Evolutionary conservation across 208 protist genomes (phyloP), one percentile per base, ranked within the genome.

Genomic region (Trypanosoma lewisi): DNA sequence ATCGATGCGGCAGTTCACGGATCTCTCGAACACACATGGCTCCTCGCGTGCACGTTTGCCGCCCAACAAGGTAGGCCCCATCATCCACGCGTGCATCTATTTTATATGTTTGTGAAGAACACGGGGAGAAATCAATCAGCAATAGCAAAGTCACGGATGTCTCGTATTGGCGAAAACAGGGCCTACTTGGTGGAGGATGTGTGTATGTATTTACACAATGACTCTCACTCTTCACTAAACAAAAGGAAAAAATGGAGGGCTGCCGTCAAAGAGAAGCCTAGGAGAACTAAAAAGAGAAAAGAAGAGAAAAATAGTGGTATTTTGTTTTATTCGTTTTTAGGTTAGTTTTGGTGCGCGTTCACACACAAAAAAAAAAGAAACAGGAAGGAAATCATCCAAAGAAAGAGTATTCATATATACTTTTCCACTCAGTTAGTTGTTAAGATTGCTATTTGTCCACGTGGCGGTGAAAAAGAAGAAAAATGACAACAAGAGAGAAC

Each of bases 31-130:
- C 12, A 27, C 19, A 39, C 68, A 59, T 45, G 25, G 68, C 23
- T 72, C 71, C 45, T 82, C 77, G 3, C 77, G 60, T 4, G 25
- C 42, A 4, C 77, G 65, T 52, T 82, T 82, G 16, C 71, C 8
- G 19, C 62, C 45, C 33, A 67, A 55, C 31, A 60, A 58, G 25
- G 41, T 50, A 30, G 39, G 36, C 28, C 49, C 54, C 25, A 63
- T 28, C 31, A 33, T 56, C 6, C 8, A 36, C 25, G 30, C 17
- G 41, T 42, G 41, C 25, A 57, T 33, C 9, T 31, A 60, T 48
- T 21, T 48, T 6, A 6, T 31, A 3, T 5, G 16, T 25, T 9
- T 52, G 6, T 23, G n/a, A 52, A 52, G n/a, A 23, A 9, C 25
- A 30, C 49, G n/a, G 25, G 4, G n/a, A n/a, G 23, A 47, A 14